Percentiles rank a stretch among this genome's conserved stretches.
These are phyloP conservation scores for Gardenia jasminoides DNA, from an alignment of 257 asterid genomes.

Conservation along the genomic window DNA sequence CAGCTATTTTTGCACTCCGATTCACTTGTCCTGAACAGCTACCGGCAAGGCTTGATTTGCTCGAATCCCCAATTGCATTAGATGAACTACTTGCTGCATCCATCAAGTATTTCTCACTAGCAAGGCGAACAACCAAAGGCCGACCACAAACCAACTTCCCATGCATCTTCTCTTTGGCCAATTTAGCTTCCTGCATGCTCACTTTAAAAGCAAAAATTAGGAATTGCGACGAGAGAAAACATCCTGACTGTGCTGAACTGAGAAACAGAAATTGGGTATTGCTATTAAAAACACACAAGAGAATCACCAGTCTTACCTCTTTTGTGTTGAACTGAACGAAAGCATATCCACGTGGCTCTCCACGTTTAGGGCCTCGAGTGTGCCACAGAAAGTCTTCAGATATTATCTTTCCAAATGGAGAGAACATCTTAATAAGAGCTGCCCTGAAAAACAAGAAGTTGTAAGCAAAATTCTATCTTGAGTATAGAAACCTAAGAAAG, in stretches of 20 bases:
- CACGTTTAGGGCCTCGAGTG: slow-evolving; percentile 88
- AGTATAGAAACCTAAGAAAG: slow-evolving; percentile 3
- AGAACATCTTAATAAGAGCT: slow-evolving; percentile 79
- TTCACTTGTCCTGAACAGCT: slow-evolving; percentile 45
- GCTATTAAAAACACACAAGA: slow-evolving; percentile 4
- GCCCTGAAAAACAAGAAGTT: slow-evolving; percentile 47
- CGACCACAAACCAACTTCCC: slow-evolving; percentile 70
- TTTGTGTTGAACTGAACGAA: slow-evolving; percentile 77
- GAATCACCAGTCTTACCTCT: slow-evolving; percentile 58
- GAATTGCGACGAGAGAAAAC: slow-evolving; percentile 17
- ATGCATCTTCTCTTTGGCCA: slow-evolving; percentile 92
- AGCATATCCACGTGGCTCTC: slow-evolving; percentile 76
- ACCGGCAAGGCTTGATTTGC: slow-evolving; percentile 34
- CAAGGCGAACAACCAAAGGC: slow-evolving; percentile 74
- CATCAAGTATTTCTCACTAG: slow-evolving; percentile 57
- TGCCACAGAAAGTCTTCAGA: slow-evolving; percentile 97
- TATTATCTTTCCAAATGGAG: slow-evolving; percentile 68
- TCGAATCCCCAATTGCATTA: slow-evolving; percentile 35
- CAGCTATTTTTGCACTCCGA: slow-evolving; percentile 78
- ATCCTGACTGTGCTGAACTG: slow-evolving; percentile 61
- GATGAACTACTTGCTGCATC: slow-evolving; percentile 41
- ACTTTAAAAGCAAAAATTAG: slow-evolving; percentile 73
- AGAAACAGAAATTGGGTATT: slow-evolving; percentile 38
- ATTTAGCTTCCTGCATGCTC: slow-evolving; percentile 94
- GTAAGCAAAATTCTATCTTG: background rate